Evolutionary conservation across 2,329 filamentous ascomycete species (phyloP), one percentile per base, ranked within the genome.

Genomic region (Talaromyces sp.): DNA sequence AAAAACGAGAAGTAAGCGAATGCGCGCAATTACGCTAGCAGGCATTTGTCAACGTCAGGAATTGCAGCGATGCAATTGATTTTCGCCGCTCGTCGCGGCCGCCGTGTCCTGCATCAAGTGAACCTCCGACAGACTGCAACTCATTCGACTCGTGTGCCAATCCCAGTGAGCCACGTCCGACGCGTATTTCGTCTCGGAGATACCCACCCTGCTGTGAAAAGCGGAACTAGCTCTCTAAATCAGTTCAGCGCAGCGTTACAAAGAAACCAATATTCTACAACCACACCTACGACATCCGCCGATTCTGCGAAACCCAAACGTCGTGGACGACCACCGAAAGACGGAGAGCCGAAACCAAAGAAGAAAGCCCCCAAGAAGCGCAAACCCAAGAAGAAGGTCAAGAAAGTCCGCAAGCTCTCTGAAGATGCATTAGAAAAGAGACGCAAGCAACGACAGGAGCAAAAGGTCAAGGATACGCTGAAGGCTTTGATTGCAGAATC

Each of bases 401-500:
- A 62, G 55, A 55, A 54, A 40, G 56, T 39, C 8, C 50, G 18
- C n/a, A 66, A 61, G 14, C 63, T 74, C 64, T 76, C 74, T 0
- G 69, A 73, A 33, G 67, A 69, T 58, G 68, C 75, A 52, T 67
- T 69, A 42, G 70, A 73, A 54, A 68, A 68, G 23, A 70, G 37
- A n/a, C 54, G 54, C 23, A 37, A 57, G 18, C 54, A 42, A 25
- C 16, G 54, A 42, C 54, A 42, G 25, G 54, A 35, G 21, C 35
- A 57, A 42, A 68, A 68, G 44, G 62, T 75, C n/a, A 73, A 70
- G 55, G 64, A 71, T 11, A 68, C 69, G 23, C 63, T 75, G 16
- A 73, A 71, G 59, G 63, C 71, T 39, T 71, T 79, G 50, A 77
- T 79, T 65, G 64, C 64, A 21, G 68, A 68, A 40, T 72, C 72